These are phyloP conservation scores for Moricandia arvensis DNA, from an alignment of 345 rosid genomes.

Conservation along the genomic window DNA sequence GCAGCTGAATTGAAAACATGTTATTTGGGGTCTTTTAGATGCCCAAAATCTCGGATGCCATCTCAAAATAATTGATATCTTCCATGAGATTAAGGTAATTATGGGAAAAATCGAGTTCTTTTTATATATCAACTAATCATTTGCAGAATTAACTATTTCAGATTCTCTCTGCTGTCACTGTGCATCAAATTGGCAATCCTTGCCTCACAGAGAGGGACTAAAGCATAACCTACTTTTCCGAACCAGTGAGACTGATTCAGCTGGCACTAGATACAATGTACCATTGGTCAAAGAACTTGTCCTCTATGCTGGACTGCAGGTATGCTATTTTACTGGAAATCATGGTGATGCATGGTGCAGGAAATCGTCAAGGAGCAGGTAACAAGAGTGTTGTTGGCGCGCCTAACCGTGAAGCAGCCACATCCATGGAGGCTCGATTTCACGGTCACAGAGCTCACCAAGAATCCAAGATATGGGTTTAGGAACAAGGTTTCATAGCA, in stretches of 20 bases:
- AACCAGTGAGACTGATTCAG: too few relatives aligned
- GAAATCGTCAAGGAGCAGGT: constrained; percentile 74
- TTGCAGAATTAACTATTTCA: neutral
- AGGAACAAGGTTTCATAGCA: constrained; percentile 73
- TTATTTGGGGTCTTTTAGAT: neutral
- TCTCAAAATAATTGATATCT: neutral
- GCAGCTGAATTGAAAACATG: neutral
- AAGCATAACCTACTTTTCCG: too few relatives aligned
- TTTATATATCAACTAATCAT: neutral
- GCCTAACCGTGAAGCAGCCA: constrained; percentile 85
- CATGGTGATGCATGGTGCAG: too few relatives aligned
- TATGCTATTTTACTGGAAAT: constrained; percentile 11
- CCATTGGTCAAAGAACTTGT: constrained; percentile 90
- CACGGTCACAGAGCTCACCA: constrained; percentile 95
- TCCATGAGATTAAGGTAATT: neutral
- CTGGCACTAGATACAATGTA: constrained; percentile 37
- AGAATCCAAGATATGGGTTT: constrained; percentile 51
- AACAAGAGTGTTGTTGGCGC: constrained; percentile 89
- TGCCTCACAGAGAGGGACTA: neutral
- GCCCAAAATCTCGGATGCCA: neutral
- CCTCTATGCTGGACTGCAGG: constrained; percentile 99
- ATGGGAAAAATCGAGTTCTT: neutral
- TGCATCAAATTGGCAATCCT: neutral
- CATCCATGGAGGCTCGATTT: constrained; percentile 99
- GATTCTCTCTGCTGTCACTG: neutral